Conservation (phyloP, 2,329 filamentous ascomycete genomes). For the Ascochyta fabae region DNA sequence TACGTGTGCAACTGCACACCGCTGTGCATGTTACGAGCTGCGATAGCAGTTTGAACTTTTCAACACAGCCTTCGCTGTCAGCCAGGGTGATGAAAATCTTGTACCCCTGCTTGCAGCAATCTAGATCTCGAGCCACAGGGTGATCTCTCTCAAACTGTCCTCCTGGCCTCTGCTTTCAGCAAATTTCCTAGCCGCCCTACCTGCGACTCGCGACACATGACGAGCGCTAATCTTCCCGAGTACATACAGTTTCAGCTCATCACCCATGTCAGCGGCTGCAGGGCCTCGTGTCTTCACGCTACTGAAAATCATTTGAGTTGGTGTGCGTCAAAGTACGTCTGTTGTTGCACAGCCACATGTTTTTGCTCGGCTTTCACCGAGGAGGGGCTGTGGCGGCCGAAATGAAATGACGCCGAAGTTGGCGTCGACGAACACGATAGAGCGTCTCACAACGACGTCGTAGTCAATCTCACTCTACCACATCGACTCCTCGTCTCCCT, state of each 20-base stretch:
- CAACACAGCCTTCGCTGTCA: slow-evolving; percentile 13
- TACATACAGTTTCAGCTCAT: slow-evolving; percentile 23
- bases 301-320: slow-evolving; percentile 9
- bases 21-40: slow-evolving; percentile 2
- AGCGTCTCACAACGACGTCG: not conserved
- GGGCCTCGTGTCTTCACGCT: slow-evolving; percentile 15
- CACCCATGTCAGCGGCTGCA: slow-evolving; percentile 23
- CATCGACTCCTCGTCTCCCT: no score
- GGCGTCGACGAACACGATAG: not conserved
- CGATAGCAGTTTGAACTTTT: not conserved
- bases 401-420: not conserved
- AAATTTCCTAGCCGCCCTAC: slow-evolving; percentile 15
- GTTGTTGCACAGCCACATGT: slow-evolving; percentile 20
- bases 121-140: slow-evolving; percentile 24
- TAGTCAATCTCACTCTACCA: not conserved
- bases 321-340: not conserved
- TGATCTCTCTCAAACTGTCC: slow-evolving; percentile 13
- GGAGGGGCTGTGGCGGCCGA: slow-evolving; percentile 1
- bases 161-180: slow-evolving; percentile 14
- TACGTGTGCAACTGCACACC: slow-evolving; percentile 9
- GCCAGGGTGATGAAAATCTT: slow-evolving; percentile 4
- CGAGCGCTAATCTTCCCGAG: slow-evolving; percentile 7
- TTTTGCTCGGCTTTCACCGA: slow-evolving; percentile 3
- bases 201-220: slow-evolving; percentile 16
- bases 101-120: slow-evolving; percentile 12